Percentiles rank a stretch among this genome's conserved stretches.
Evolutionary conservation across 2,329 filamentous ascomycete species (phyloP).

Genomic region (Alternaria hordeiaustralica): DNA sequence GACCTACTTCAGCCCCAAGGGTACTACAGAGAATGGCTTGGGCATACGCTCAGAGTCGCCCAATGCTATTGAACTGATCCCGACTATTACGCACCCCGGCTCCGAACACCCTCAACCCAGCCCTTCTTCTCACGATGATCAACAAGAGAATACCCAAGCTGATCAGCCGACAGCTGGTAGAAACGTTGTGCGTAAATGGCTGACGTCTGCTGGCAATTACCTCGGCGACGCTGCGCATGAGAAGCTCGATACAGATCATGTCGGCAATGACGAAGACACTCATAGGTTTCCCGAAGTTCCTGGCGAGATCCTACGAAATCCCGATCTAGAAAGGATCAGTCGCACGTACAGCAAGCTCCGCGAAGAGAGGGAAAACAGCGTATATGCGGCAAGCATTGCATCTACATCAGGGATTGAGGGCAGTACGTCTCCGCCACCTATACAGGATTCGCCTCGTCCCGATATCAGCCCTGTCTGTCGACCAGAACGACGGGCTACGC

Average conservation of each 20-base stretch:
- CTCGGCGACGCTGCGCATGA: constrained; percentile 58
- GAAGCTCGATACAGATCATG: constrained; percentile 52
- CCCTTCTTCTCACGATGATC: not conserved
- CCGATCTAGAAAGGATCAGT: constrained; percentile 47
- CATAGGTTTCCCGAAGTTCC: constrained; percentile 64
- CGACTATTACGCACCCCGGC: constrained; percentile 22
- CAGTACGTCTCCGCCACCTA: constrained; percentile 21
- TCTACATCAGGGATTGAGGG: constrained; percentile 36
- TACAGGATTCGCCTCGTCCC: constrained; percentile 9
- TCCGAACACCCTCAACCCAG: constrained; percentile 1
- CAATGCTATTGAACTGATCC: constrained; percentile 18
- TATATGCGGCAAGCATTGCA: constrained; percentile 45
- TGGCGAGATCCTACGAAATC: constrained; percentile 59
- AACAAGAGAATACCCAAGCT: not conserved
- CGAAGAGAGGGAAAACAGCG: constrained; percentile 47
- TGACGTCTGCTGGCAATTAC: constrained; percentile 55
- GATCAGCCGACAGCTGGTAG: constrained; percentile 25
- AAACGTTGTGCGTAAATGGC: constrained; percentile 39
- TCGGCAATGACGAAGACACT: constrained; percentile 56
- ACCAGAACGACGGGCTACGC: constrained; percentile 23
- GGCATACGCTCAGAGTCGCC: constrained; percentile 23
- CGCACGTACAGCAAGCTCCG: constrained; percentile 52
- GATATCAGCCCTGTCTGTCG: constrained; percentile 18
- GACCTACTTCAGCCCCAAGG: not conserved
- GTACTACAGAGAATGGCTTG: not conserved